Evolutionary conservation across 78 protist genomes (phyloP), one percentile per base, ranked within the genome.

Genomic region (Dictyostelium brefeldianum): DNA sequence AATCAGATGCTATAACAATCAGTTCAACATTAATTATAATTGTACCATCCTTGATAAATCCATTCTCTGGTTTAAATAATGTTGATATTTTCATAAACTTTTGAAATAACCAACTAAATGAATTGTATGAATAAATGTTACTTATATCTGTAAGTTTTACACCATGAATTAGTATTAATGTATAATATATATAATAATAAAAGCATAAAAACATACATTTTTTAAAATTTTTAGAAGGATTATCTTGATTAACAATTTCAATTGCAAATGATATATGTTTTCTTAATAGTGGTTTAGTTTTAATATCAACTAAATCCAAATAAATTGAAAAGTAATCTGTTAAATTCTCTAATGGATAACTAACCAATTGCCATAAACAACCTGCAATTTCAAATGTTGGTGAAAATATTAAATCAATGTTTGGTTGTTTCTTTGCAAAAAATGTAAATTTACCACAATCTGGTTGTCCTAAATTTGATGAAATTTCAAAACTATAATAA

Each of bases 51-150:
- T 87, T 87, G 18, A 59, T 22, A 27, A 87, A 87, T 29, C 93
- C 93, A 27, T 53, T 20, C 51, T 87, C 81, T 17, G 74, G 93
- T 18, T 87, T 80, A 46, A 53, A 62, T 14, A 87, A 64, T 22
- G 93, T 87, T 46, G 64, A 62, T 11, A 71, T 77, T 70, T 77
- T 87, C 93, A 87, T 87, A 77, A 87, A 87, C 53, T 87, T 87
- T 78, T 87, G 93, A 20, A 87, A 87, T 77, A 87, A 77, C 93
- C 93, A 87, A 64, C 93, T 87, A 65, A 87, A 87, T 57, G 93
- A 87, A 36, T 73, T 77, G 41, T 87, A 87, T 50, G 93, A 87
- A 87, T 87, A 87, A 15, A 87, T 87, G 65, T 87, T 87, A 64
- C 93, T 87, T 1, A 87, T 87, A 36, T 87, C 93, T 87, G 51